Conservation (phyloP, 441 rosid genomes). For the Populus hybrid region DNA sequence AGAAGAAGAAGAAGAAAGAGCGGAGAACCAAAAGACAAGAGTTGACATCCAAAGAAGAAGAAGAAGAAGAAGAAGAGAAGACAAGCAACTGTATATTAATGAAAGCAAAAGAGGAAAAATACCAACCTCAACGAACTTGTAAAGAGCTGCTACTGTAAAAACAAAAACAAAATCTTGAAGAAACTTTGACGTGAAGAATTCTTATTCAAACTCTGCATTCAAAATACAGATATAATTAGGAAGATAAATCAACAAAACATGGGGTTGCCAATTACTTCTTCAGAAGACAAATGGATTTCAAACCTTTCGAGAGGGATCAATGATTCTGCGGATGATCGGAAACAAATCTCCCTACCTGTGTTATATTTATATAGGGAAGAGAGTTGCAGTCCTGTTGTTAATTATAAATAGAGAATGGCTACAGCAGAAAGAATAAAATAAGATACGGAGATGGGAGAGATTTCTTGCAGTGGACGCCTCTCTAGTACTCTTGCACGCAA, state of each 20-base stretch:
- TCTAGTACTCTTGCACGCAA: not conserved
- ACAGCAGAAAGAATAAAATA: not conserved
- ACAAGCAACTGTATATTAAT: not conserved
- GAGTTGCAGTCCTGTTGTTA: not conserved
- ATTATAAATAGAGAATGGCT: not conserved
- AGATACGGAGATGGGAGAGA: not conserved
- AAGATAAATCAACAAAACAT: not conserved
- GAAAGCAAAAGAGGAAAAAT: not conserved
- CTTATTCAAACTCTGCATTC: not conserved
- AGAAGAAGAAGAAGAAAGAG: not conserved
- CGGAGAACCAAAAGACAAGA: not conserved
- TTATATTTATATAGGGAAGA: not conserved
- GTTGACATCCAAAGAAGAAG: not conserved
- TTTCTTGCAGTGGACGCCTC: constrained; percentile 46
- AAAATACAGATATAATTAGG: too few relatives aligned
- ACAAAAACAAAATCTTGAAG: not conserved
- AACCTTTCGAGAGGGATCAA: constrained; percentile 17
- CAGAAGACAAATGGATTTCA: constrained; percentile 17
- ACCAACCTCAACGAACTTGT: not conserved
- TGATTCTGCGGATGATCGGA: constrained; percentile 17
- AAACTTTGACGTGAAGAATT: not conserved
- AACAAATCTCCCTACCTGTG: too few relatives aligned
- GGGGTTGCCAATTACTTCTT: constrained; percentile 16
- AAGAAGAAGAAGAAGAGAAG: not conserved
- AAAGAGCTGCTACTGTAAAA: not conserved